Evolutionary conservation across 2,329 filamentous ascomycete species (phyloP), one percentile per base, ranked within the genome.

Genomic region (Pseudohalonectria lignicola): DNA sequence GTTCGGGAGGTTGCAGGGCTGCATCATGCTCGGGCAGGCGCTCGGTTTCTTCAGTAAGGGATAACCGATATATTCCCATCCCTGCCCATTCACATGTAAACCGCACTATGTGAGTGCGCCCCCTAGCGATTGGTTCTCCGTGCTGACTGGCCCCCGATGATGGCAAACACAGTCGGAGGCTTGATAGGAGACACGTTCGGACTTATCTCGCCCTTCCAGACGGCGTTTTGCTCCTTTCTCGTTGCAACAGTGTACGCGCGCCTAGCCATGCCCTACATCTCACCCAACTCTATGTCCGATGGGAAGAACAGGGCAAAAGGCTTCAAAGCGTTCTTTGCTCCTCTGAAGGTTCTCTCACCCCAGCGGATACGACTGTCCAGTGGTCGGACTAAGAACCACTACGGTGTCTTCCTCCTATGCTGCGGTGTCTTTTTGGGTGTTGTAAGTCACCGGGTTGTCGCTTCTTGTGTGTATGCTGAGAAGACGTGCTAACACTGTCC

Each of bases 361-460:
- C 71, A 75, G 44, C 67, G 61, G 34, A 66, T 78, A 48, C 56
- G 67, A 0, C 55, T 75, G 1, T 47, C 49, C 1, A 63, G 67
- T 36, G 79, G 79, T 1, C 59, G 57, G 2, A 47, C 68, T 5
- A 60, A 56, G 35, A 73, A 57, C 15, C 74, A 82, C 44, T 74
- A 74, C 18, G 79, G 80, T 2, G 66, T 81, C 0, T 55, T 80
- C 3, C 69, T 82, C 2, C 66, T 85, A 3, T 79, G 76, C 16
- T 57, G 65, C 1, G 80, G 80, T 2, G 76, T 82, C 2, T 85
- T 82, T 41, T 56, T 81, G 1, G 79, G 74, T 0, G 77, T 84
- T 0, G 67, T 72, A 52, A 49, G 65, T 61, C 6, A 17, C 12
- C 5, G 4, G 9, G 8, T 3, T 20, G 3, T n/a, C 8, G n/a